Evolutionary conservation across 495 filamentous ascomycete species (phyloP).

Genomic region (Cetradonia linearis): DNA sequence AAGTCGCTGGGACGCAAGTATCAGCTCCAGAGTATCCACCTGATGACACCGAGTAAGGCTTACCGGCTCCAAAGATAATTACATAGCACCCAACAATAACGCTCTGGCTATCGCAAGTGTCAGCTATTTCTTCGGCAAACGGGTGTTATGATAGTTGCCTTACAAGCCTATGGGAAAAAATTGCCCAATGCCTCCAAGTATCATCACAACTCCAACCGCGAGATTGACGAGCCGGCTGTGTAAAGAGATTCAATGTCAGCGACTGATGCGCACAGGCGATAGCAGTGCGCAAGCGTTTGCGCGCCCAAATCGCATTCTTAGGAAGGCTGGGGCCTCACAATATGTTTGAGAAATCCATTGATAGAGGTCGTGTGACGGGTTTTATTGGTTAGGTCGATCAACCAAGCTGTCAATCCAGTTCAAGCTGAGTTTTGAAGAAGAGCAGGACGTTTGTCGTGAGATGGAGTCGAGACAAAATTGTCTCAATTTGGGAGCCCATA

Average conservation of each 20-base stretch:
- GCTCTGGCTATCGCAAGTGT: slow-evolving; percentile 23
- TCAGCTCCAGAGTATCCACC: slow-evolving; percentile 6
- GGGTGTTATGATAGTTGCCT: slow-evolving; percentile 21
- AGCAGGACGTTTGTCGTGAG: background rate
- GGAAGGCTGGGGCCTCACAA: slow-evolving; percentile 38
- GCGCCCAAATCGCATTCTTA: slow-evolving; percentile 20
- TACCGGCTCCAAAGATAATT: slow-evolving; percentile 82
- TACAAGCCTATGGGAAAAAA: slow-evolving; percentile 59
- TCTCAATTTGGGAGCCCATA: slow-evolving; percentile 1
- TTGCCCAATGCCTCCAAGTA: slow-evolving; percentile 80
- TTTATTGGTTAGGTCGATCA: background rate
- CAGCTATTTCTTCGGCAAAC: slow-evolving; percentile 5
- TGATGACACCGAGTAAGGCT: slow-evolving; percentile 24
- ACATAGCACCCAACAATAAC: slow-evolving; percentile 77
- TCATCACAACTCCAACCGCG: slow-evolving; percentile 75
- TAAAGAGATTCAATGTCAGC: slow-evolving; percentile 16
- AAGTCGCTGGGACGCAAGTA: slow-evolving; percentile 39
- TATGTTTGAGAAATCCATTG: slow-evolving; percentile 49
- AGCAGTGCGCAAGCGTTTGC: slow-evolving; percentile 17
- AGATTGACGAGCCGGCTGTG: slow-evolving; percentile 87
- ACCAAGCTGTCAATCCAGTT: background rate
- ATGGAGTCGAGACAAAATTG: background rate
- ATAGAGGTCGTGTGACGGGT: background rate
- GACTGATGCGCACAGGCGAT: slow-evolving; percentile 19
- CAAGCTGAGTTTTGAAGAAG: background rate